Evolutionary conservation across 2,329 filamentous ascomycete species (phyloP).

Genomic region (Corynespora cassiicola): DNA sequence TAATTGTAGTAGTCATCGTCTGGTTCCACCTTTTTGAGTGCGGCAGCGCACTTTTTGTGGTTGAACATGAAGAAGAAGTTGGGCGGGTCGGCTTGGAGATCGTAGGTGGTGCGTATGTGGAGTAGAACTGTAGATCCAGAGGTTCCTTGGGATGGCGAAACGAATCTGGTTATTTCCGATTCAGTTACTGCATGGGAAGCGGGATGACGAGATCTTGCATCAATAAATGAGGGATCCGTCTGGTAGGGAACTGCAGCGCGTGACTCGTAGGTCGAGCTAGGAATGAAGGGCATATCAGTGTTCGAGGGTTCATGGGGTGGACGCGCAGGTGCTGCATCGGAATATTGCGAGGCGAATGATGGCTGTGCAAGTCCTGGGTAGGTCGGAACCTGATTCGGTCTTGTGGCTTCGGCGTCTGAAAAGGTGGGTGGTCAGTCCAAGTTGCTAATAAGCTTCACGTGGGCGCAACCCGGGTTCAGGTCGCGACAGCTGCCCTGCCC

Average conservation of each 20-base stretch:
- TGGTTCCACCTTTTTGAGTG: constrained; percentile 65
- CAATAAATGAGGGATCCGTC: constrained; percentile 61
- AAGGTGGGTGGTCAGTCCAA: constrained; percentile 54
- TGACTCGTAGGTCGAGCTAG: constrained; percentile 58
- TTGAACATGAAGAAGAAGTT: constrained; percentile 76
- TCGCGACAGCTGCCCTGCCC: constrained; percentile 41
- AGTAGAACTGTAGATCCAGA: constrained; percentile 75
- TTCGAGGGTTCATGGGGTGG: constrained; percentile 56
- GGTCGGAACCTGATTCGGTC: constrained; percentile 64
- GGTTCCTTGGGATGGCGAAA: constrained; percentile 71
- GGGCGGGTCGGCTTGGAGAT: constrained; percentile 67
- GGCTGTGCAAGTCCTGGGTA: constrained; percentile 57
- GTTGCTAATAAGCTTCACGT: constrained; percentile 43
- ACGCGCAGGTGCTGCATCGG: constrained; percentile 56
- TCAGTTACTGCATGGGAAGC: constrained; percentile 49
- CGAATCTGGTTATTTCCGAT: constrained; percentile 67
- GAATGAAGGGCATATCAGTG: constrained; percentile 53
- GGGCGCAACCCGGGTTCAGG: constrained; percentile 39
- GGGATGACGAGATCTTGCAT: constrained; percentile 63
- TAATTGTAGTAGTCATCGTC: constrained; percentile 71
- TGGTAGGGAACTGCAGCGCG: constrained; percentile 48
- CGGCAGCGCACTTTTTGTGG: constrained; percentile 73
- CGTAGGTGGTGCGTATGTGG: constrained; percentile 76
- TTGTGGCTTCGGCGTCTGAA: constrained; percentile 65
- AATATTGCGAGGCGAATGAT: constrained; percentile 57